Percentiles rank a stretch among this genome's conserved stretches.
Evolutionary conservation across 108 stramenopile genomes (phyloP).

Genomic region (Skeletonema costatum): DNA sequence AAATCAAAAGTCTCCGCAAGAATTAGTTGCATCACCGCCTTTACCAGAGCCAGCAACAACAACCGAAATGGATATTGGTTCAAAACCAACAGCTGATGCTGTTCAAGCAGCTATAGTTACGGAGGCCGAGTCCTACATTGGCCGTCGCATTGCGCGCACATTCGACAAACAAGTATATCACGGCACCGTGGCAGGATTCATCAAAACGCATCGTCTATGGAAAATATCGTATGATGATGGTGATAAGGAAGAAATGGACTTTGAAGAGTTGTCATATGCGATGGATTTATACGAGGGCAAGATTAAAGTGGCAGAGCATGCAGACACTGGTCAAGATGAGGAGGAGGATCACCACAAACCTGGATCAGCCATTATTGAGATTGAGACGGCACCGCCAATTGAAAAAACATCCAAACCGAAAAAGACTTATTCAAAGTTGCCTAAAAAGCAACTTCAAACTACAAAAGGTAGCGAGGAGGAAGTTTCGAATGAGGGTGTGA

Average conservation of each 20-base stretch:
- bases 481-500: neutral
- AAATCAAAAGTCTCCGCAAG: neutral
- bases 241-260: conserved; percentile 18
- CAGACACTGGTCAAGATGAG: neutral
- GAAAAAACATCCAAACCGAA: neutral
- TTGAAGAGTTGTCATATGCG: conserved; percentile 5
- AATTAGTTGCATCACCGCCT: neutral
- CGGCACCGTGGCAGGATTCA: conserved; percentile 19
- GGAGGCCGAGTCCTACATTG: conserved; percentile 6
- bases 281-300: conserved; percentile 8
- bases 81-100: neutral
- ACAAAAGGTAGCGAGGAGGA: neutral
- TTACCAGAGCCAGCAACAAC: neutral
- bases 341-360: conserved; percentile 2
- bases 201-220: conserved; percentile 11
- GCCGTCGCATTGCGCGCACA: conserved; percentile 18
- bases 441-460: neutral
- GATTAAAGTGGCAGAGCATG: neutral
- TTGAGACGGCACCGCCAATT: conserved; percentile 1
- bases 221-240: conserved; percentile 14
- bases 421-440: neutral
- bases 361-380: conserved; percentile 1
- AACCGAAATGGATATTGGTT: neutral
- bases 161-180: conserved; percentile 31
- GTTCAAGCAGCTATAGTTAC: neutral